phyloP scores from a whole-genome alignment of 805 yeast genomes.

The Wickerhamomyces silvicola region DNA sequence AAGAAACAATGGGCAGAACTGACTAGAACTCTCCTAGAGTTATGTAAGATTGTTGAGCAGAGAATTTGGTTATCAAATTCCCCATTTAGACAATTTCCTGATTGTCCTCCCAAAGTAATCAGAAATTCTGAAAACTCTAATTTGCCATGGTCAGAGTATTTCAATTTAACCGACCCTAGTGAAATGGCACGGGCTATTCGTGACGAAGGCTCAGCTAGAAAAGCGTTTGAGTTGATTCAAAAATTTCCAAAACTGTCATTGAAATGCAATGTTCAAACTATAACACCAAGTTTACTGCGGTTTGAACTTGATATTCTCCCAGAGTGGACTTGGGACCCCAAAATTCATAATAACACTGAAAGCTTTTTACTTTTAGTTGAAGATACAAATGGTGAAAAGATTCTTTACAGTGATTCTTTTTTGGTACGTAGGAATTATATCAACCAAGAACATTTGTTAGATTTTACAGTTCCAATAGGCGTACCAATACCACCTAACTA shows the following conservation, averaged over 20 bases:
- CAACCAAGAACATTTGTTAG: conserved; percentile 50
- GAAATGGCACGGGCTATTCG: conserved; percentile 80
- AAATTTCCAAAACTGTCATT: conserved; percentile 69
- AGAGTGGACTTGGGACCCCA: conserved; percentile 70
- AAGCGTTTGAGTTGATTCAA: conserved; percentile 50
- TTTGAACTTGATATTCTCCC: conserved; percentile 66
- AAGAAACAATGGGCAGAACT: conserved; percentile 66
- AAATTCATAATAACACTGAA: conserved; percentile 59
- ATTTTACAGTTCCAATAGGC: conserved; percentile 58
- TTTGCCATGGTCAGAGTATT: conserved; percentile 76
- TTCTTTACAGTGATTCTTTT: conserved; percentile 54
- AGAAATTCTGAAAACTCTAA: conserved; percentile 72
- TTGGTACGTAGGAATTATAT: conserved; percentile 43
- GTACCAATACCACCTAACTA: conserved; percentile 60
- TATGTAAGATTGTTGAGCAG: conserved; percentile 75
- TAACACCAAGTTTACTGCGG: conserved; percentile 60
- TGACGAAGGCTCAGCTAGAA: conserved; percentile 58
- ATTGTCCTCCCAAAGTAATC: conserved; percentile 66
- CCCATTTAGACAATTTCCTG: conserved; percentile 77
- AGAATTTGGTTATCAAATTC: conserved; percentile 82
- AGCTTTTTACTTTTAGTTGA: conserved; percentile 68
- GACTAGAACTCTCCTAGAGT: conserved; percentile 47
- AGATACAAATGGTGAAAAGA: conserved; percentile 74
- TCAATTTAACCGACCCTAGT: conserved; percentile 56
- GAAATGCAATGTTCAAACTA: conserved; percentile 63